Percentiles rank a stretch among this genome's conserved stretches.
phyloP scores from a whole-genome alignment of 139 green algal species.

The Auxenochlorella pyrenoidosa region DNA sequence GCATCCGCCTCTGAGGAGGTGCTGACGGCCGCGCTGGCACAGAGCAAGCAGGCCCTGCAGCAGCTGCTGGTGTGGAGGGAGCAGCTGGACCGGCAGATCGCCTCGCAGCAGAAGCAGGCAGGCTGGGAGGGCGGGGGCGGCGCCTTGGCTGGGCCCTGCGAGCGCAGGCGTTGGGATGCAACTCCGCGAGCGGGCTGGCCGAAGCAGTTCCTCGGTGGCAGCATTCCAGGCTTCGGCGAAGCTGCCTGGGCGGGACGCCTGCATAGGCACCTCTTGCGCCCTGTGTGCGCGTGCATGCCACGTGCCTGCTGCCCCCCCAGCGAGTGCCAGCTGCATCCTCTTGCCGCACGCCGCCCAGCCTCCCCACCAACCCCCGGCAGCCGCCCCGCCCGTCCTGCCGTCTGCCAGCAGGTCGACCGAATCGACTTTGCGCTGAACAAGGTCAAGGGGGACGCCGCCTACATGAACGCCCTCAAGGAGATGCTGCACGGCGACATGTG shows the following conservation, averaged over 20 bases:
- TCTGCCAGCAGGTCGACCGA: conserved; percentile 29
- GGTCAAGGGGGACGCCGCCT: conserved; percentile 36
- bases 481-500: conserved; percentile 41
- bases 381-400: no score
- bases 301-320: no score
- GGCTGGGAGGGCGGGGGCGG: neutral
- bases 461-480: conserved; percentile 40
- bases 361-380: neutral
- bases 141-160: neutral
- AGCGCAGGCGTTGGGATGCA: no score
- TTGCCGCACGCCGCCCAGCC: no score
- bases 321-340: no score
- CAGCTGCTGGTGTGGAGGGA: conserved; percentile 28
- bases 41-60: conserved; percentile 32
- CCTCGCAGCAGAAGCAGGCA: conserved; percentile 40
- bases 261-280: no score
- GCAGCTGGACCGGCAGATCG: conserved; percentile 28
- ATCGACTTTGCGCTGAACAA: conserved; percentile 61
- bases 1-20: conserved; percentile 31
- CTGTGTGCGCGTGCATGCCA: no score
- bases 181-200: no score
- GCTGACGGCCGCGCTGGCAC: conserved; percentile 17
- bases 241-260: no score
- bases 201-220: neutral
- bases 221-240: neutral